Percentiles rank a stretch among this genome's conserved stretches.
These are phyloP conservation scores for Coniella lustricola DNA, from an alignment of 2,329 filamentous ascomycete species.

Conservation along the genomic window DNA sequence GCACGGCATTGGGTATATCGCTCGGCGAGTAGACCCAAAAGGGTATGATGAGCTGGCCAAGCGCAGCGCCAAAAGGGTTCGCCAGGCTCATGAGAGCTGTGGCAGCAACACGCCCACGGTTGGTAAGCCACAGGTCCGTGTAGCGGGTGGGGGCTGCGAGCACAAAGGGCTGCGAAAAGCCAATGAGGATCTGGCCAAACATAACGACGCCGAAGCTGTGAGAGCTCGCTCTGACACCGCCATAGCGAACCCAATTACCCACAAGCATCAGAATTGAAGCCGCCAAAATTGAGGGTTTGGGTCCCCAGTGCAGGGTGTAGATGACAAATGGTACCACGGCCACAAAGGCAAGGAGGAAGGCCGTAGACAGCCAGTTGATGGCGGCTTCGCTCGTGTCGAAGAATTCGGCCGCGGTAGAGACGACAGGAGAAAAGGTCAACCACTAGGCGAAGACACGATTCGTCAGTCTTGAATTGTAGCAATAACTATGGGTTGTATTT, in stretches of 20 bases:
- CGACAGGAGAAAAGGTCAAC: slow-evolving; percentile 86
- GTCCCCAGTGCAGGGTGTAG: slow-evolving; percentile 71
- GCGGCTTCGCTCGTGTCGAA: slow-evolving; percentile 66
- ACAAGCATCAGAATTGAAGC: slow-evolving; percentile 66
- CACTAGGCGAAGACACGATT: slow-evolving; percentile 47
- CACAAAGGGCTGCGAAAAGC: slow-evolving; percentile 86
- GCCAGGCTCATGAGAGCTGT: slow-evolving; percentile 80
- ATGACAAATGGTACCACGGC: slow-evolving; percentile 65
- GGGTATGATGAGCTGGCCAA: slow-evolving; percentile 82
- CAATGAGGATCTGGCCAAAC: slow-evolving; percentile 86
- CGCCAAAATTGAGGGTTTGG: slow-evolving; percentile 68
- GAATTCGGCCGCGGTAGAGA: slow-evolving; percentile 64
- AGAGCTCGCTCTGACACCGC: slow-evolving; percentile 48
- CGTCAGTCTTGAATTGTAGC: not conserved
- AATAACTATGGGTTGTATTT: not conserved
- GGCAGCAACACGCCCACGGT: slow-evolving; percentile 73
- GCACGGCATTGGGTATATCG: slow-evolving; percentile 72
- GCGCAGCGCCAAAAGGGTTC: slow-evolving; percentile 82
- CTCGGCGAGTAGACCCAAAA: slow-evolving; percentile 57
- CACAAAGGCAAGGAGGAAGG: slow-evolving; percentile 79
- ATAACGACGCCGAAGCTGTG: slow-evolving; percentile 71
- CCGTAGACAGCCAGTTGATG: slow-evolving; percentile 91
- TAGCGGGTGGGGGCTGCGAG: slow-evolving; percentile 84
- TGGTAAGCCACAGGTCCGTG: slow-evolving; percentile 91
- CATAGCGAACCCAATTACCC: slow-evolving; percentile 91